These are phyloP conservation scores for Mikania micrantha DNA, from an alignment of 129 eudicot species.

Conservation along the genomic window DNA sequence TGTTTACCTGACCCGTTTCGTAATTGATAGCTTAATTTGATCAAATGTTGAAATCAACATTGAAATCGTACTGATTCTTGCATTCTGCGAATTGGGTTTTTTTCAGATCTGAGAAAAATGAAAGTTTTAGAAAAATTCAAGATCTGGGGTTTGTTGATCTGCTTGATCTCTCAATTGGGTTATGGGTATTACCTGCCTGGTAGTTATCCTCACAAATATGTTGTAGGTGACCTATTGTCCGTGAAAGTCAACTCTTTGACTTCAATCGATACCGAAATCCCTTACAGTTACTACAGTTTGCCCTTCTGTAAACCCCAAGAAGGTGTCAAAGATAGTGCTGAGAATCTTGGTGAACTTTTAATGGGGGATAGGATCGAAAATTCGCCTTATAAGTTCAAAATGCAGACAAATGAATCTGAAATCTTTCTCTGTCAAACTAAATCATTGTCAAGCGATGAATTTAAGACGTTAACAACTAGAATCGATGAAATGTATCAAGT, in stretches of 20 bases:
- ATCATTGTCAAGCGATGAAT: conserved; percentile 54
- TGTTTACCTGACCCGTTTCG: neutral
- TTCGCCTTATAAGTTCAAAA: conserved; percentile 73
- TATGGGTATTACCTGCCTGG: conserved; percentile 80
- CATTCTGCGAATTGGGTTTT: conserved; percentile 21
- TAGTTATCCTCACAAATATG: conserved; percentile 77
- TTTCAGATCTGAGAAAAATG: conserved; percentile 59
- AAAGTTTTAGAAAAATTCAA: conserved; percentile 32
- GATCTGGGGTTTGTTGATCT: conserved; percentile 61
- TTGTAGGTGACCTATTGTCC: conserved; percentile 54
- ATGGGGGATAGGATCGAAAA: conserved; percentile 85
- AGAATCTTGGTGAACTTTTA: conserved; percentile 76
- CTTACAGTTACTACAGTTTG: conserved; percentile 71
- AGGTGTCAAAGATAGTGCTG: conserved; percentile 87
- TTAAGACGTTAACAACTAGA: conserved; percentile 53
- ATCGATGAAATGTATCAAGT: conserved; percentile 93
- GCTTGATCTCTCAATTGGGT: conserved; percentile 45
- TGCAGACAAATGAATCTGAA: conserved; percentile 56
- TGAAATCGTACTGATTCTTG: conserved; percentile 7
- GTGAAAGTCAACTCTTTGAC: conserved; percentile 81
- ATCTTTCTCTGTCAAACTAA: conserved; percentile 66
- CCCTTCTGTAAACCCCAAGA: conserved; percentile 69
- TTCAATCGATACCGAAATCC: conserved; percentile 79
- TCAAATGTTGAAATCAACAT: neutral
- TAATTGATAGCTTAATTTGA: neutral